A percentile compares a stretch with the other conserved stretches of the same genome.
These are phyloP conservation scores for Baorangia bicolor DNA, from an alignment of 768 basidiomycete species.

Conservation along the genomic window DNA sequence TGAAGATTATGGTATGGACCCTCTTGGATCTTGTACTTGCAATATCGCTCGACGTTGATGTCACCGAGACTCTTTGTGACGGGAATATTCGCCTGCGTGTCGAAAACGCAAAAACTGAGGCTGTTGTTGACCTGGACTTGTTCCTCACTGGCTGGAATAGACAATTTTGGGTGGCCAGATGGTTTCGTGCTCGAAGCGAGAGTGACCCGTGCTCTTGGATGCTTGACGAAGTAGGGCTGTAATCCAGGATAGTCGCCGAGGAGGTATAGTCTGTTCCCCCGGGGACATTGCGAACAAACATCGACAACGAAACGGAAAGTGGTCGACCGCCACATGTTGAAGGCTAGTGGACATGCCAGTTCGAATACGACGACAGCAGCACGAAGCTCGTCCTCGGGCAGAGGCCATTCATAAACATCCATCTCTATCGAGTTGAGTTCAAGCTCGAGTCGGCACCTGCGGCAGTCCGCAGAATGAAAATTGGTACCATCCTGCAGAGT, in stretches of 20 bases:
- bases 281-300: slow-evolving; percentile 22
- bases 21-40: slow-evolving; percentile 32
- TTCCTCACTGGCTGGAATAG: slow-evolving; percentile 16
- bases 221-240: neutral
- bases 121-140: slow-evolving; percentile 31
- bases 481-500: no score
- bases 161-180: slow-evolving; percentile 5
- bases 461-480: neutral
- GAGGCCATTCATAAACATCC: slow-evolving; percentile 43
- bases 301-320: slow-evolving; percentile 33
- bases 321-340: slow-evolving; percentile 37
- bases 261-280: neutral
- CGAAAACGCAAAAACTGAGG: slow-evolving; percentile 31
- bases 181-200: slow-evolving; percentile 39
- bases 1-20: slow-evolving; percentile 38
- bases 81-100: slow-evolving; percentile 13
- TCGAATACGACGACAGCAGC: slow-evolving; percentile 41
- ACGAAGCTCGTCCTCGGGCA: slow-evolving; percentile 30
- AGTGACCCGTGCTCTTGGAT: slow-evolving; percentile 27
- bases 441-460: slow-evolving; percentile 26
- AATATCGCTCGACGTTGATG: slow-evolving; percentile 18
- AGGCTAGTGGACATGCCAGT: slow-evolving; percentile 34
- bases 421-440: slow-evolving; percentile 27
- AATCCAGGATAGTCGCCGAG: slow-evolving; percentile 3
- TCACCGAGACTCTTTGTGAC: slow-evolving; percentile 10